Evolutionary conservation across 2,329 filamentous ascomycete genomes (phyloP), one percentile per base, ranked within the genome.

Genomic region (Calonectria pseudoreteaudii): DNA sequence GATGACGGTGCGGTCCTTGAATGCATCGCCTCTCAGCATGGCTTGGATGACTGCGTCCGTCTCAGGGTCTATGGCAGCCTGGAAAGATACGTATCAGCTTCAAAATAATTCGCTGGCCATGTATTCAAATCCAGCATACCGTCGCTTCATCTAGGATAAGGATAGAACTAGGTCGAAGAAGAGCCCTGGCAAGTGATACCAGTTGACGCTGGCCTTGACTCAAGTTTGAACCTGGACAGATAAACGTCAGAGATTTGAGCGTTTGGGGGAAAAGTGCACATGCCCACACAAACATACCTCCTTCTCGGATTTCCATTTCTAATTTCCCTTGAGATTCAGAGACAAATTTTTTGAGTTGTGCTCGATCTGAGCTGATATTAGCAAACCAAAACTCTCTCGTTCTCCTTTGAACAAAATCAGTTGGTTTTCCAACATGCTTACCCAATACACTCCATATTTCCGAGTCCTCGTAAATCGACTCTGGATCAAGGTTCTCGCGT

Each of bases 401-500:
- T 23, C 6, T 23, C 20, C 2, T 47, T 44, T 30, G 18, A 16
- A 26, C 7, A 49, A 3, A n/a, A 31, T 10, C 8, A 47, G 13
- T 28, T 62, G 26, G 18, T 14, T n/a, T 49, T 47, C 1, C 16
- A 64, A 26, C 10, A 34, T 23, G 13, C 38, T 44, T 47, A 49
- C 60, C 41, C 28, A 65, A 47, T 16, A 28, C 60, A 13, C 38
- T 65, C 60, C 60, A 65, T 47, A 95, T 88, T 78, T 93, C 91
- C 1, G 83, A 85, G 76, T 95, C 93, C 3, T 86, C 88, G 80
- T 94, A 90, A 72, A 93, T 86, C 71, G 91, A 86, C 78, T 94
- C 94, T 1, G 93, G 91, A 80, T 95, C 94, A 9, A 95, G 88
- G 79, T 95, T 95, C 20, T 87, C 90, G 41, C 93, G 88, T 23